These are phyloP conservation scores for Olyra latifolia DNA, from an alignment of 176 grass and related monocot genomes.

Conservation along the genomic window DNA sequence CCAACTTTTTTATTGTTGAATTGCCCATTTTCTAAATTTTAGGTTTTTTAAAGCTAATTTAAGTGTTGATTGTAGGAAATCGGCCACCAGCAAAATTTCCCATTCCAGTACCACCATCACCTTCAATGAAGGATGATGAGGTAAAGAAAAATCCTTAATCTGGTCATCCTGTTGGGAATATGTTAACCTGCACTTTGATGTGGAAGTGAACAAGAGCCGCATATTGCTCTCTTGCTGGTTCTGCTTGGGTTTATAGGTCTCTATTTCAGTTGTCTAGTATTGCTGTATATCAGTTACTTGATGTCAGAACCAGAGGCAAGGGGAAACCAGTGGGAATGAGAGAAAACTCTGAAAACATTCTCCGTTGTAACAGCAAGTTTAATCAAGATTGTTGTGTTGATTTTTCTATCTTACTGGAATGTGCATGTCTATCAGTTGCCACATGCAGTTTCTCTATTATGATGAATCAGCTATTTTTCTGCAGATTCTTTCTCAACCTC, in stretches of 20 bases:
- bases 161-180: not conserved
- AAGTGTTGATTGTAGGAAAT: slow-evolving; percentile 59
- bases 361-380: not conserved
- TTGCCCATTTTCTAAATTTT: slow-evolving; percentile 18
- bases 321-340: slow-evolving; percentile 6
- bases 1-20: not conserved
- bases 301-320: slow-evolving; percentile 6
- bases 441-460: slow-evolving; percentile 11
- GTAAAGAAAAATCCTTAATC: slow-evolving; percentile 40
- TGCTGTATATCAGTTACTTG: slow-evolving; percentile 17
- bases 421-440: slow-evolving; percentile 25
- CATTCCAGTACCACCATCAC: slow-evolving; percentile 69
- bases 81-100: slow-evolving; percentile 88
- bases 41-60: not conserved
- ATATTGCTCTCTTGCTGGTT: not conserved
- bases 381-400: not conserved
- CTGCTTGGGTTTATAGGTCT: slow-evolving; percentile 18
- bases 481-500: slow-evolving; percentile 63
- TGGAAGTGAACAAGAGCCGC: slow-evolving; percentile 13
- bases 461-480: slow-evolving; percentile 23
- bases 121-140: slow-evolving; percentile 75
- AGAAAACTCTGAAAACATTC: not conserved
- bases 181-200: not conserved
- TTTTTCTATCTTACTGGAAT: slow-evolving; percentile 18
- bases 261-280: not conserved